Evolutionary conservation across 139 green algal species (phyloP).

Genomic region (Pycnococcus provasolii): DNA sequence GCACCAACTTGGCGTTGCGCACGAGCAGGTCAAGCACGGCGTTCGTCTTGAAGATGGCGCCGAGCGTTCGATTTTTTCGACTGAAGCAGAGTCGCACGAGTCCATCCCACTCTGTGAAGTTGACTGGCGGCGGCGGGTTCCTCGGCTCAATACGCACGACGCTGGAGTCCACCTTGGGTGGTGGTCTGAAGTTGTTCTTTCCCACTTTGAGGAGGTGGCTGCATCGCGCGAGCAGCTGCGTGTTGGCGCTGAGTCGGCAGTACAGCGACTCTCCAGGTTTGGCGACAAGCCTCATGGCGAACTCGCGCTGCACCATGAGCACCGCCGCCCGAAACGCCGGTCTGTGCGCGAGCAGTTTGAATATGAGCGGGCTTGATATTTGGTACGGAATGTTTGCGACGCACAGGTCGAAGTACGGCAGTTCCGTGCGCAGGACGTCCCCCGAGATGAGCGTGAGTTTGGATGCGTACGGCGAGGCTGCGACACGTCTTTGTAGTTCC

Average conservation of each 20-base stretch:
- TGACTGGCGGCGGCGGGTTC: slow-evolving; percentile 79
- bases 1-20: slow-evolving; percentile 32
- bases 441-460: slow-evolving; percentile 79
- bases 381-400: slow-evolving; percentile 99
- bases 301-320: slow-evolving; percentile 99
- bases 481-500: slow-evolving; percentile 83
- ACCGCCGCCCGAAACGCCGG: slow-evolving; percentile 76
- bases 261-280: slow-evolving; percentile 74
- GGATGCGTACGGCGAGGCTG: slow-evolving; percentile 56
- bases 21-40: slow-evolving; percentile 43
- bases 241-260: slow-evolving; percentile 77
- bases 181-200: slow-evolving; percentile 80
- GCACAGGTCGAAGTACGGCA: slow-evolving; percentile 99
- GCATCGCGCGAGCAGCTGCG: slow-evolving; percentile 82
- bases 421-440: slow-evolving; percentile 68
- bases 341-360: slow-evolving; percentile 91
- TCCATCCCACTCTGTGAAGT: slow-evolving; percentile 96
- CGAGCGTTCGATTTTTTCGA: slow-evolving; percentile 95
- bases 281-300: slow-evolving; percentile 95
- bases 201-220: slow-evolving; percentile 73
- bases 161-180: slow-evolving; percentile 92
- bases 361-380: slow-evolving; percentile 95
- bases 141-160: slow-evolving; percentile 96
- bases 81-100: slow-evolving; percentile 81
- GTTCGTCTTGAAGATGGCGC: slow-evolving; percentile 69